Percentiles rank a stretch among this genome's conserved stretches.
Conservation (phyloP, 495 filamentous ascomycete genomes). For the Tuber borchii region DNA sequence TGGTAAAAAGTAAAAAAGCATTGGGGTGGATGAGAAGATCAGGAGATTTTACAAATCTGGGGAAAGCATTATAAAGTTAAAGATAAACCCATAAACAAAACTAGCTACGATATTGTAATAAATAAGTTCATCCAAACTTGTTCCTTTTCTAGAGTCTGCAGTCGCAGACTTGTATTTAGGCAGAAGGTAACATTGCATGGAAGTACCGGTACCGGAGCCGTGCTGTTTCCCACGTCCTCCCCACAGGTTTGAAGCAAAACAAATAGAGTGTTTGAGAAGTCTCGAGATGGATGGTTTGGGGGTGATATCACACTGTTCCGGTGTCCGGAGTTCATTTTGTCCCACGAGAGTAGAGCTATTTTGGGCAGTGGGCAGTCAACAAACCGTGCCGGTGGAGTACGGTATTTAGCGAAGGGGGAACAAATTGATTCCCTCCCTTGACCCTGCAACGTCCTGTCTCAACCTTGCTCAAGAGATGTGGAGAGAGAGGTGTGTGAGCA, state of each 20-base stretch:
- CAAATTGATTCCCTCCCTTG: background rate
- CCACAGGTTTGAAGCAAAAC: background rate
- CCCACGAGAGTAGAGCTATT: slow-evolving; percentile 21
- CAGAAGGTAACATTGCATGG: background rate
- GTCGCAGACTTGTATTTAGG: background rate
- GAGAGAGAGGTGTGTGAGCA: background rate
- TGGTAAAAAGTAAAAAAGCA: background rate
- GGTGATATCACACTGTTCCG: slow-evolving; percentile 4
- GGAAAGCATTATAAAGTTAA: background rate
- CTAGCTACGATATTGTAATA: background rate
- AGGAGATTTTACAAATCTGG: background rate
- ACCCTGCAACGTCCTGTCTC: background rate
- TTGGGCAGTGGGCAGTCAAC: slow-evolving; percentile 1
- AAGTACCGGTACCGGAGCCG: background rate
- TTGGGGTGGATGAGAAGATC: background rate
- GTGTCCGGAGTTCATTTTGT: slow-evolving; percentile 6
- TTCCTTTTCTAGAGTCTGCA: background rate
- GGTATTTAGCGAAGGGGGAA: slow-evolving; percentile 28
- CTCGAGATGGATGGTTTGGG: slow-evolving; percentile 23
- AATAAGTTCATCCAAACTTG: background rate
- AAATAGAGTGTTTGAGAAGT: slow-evolving; percentile 22
- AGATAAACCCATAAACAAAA: background rate
- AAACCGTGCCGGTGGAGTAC: background rate
- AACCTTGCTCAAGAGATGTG: background rate
- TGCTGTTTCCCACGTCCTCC: background rate